phyloP scores from a whole-genome alignment of 2,329 filamentous ascomycete species.

The Stemphylium vesicarium region DNA sequence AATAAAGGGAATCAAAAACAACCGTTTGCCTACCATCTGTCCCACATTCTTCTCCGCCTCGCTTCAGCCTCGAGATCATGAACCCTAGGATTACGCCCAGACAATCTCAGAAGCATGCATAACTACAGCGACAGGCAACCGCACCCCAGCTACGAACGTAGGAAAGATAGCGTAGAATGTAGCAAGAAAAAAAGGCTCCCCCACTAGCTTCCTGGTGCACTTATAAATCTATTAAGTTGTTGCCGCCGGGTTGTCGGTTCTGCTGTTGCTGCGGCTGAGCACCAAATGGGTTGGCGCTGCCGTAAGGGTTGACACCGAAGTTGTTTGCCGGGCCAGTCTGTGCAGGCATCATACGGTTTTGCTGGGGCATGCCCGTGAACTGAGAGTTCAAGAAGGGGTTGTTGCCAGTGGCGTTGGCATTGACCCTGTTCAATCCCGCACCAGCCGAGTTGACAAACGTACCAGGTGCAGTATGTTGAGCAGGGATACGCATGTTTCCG shows the following conservation, averaged over 20 bases:
- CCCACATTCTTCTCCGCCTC: neutral
- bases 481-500: conserved; percentile 92
- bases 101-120: neutral
- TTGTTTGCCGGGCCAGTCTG: conserved; percentile 59
- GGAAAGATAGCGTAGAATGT: conserved; percentile 16
- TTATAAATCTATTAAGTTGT: conserved; percentile 68
- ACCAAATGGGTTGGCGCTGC: conserved; percentile 63
- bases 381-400: conserved; percentile 90
- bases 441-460: conserved; percentile 97
- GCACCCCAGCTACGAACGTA: conserved; percentile 15
- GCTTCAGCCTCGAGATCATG: neutral
- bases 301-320: conserved; percentile 54
- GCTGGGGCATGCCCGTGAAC: conserved; percentile 71
- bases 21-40: conserved; percentile 10
- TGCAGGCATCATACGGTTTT: conserved; percentile 55
- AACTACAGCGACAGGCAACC: neutral
- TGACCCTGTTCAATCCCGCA: conserved; percentile 74
- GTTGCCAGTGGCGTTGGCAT: conserved; percentile 71
- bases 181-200: conserved; percentile 15
- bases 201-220: neutral
- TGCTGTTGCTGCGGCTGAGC: conserved; percentile 44
- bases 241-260: conserved; percentile 55
- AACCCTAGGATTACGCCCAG: neutral
- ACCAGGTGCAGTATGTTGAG: conserved; percentile 94
- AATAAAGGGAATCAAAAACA: conserved; percentile 28